phyloP scores from a whole-genome alignment of 257 asterid genomes.

The Voacanga thouarsii region DNA sequence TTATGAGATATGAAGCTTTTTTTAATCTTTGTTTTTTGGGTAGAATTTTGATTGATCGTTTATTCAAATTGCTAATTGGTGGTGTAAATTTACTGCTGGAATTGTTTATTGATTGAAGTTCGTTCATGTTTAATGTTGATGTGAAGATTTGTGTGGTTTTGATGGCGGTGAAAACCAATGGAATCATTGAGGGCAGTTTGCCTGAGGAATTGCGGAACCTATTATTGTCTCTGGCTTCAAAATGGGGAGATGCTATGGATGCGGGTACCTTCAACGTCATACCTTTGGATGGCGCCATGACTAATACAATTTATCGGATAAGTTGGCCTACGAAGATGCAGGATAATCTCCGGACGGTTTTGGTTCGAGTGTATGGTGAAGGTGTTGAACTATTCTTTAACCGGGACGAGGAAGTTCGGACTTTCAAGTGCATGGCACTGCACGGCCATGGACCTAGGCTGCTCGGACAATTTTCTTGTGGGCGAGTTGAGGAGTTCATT shows the following conservation, averaged over 20 bases:
- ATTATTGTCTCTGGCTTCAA: constrained; percentile 46
- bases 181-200: constrained; percentile 41
- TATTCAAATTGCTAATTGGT: background rate
- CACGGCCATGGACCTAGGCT: constrained; percentile 82
- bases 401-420: constrained; percentile 70
- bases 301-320: constrained; percentile 64
- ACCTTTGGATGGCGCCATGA: constrained; percentile 82
- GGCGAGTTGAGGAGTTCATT: constrained; percentile 93
- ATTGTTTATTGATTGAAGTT: background rate
- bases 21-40: background rate
- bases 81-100: background rate
- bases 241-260: constrained; percentile 68
- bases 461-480: constrained; percentile 59
- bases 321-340: constrained; percentile 60
- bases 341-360: constrained; percentile 43
- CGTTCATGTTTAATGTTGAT: background rate
- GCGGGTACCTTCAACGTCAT: constrained; percentile 35
- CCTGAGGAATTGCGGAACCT: constrained; percentile 58
- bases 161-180: constrained; percentile 76
- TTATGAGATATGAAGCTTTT: background rate
- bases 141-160: constrained; percentile 4
- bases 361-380: constrained; percentile 80
- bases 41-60: background rate
- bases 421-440: constrained; percentile 53
- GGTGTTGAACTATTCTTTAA: constrained; percentile 81